phyloP scores from a whole-genome alignment of 129 eudicot genomes.

The Scalesia atractyloides region DNA sequence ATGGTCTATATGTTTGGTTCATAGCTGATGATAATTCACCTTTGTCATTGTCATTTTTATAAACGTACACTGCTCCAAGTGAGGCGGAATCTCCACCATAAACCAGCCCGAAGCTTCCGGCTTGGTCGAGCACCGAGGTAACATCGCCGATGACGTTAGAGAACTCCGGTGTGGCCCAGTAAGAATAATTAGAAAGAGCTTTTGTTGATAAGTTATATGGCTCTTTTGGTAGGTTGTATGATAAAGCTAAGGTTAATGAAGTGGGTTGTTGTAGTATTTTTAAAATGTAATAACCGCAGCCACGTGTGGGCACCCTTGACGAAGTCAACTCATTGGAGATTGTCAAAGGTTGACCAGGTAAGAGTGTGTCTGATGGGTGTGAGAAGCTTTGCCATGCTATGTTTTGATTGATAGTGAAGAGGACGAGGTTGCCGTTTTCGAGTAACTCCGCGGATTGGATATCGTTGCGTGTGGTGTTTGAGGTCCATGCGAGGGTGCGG shows the following conservation, averaged over 20 bases:
- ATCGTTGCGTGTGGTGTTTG: slow-evolving; percentile 68
- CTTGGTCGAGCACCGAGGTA: slow-evolving; percentile 72
- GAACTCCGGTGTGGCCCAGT: slow-evolving; percentile 84
- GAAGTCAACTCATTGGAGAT: slow-evolving; percentile 69
- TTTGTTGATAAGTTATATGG: slow-evolving; percentile 38
- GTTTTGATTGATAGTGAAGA: slow-evolving; percentile 39
- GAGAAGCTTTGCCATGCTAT: slow-evolving; percentile 82
- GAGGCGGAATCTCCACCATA: slow-evolving; percentile 64
- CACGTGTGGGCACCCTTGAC: slow-evolving; percentile 53
- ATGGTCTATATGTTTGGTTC: slow-evolving; percentile 47
- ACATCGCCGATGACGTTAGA: slow-evolving; percentile 91
- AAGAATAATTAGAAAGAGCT: slow-evolving; percentile 59
- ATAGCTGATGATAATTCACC: slow-evolving; percentile 55
- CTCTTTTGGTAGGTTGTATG: slow-evolving; percentile 62
- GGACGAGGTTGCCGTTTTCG: slow-evolving; percentile 81
- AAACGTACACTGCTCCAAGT: slow-evolving; percentile 71
- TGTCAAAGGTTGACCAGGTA: slow-evolving; percentile 89
- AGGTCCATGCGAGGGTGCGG: slow-evolving; percentile 62
- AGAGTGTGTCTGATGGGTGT: slow-evolving; percentile 91
- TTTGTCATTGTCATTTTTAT: slow-evolving; percentile 73
- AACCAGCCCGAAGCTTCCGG: slow-evolving; percentile 82
- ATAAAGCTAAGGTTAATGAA: slow-evolving; percentile 67
- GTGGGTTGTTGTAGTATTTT: slow-evolving; percentile 89
- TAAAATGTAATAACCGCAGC: slow-evolving; percentile 77
- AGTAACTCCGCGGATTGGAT: slow-evolving; percentile 55